Evolutionary conservation across 2,329 filamentous ascomycete species (phyloP).

Genomic region (Botrytis deweyae): DNA sequence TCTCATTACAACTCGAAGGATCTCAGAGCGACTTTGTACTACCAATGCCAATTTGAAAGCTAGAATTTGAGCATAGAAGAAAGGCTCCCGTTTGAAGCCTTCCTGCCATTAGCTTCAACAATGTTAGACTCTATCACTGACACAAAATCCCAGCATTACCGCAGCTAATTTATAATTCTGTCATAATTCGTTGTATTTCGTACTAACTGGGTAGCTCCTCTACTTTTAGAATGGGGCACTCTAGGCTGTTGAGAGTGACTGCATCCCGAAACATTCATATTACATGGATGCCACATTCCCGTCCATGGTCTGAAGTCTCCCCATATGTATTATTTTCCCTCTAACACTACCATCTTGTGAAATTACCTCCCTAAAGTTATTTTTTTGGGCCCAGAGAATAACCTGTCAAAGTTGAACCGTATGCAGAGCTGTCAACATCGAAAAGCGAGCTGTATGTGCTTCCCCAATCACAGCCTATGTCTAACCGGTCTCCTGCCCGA

Average conservation of each 20-base stretch:
- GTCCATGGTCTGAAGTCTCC: too few species aligned
- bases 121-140: background rate
- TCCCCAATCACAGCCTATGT: background rate
- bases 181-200: background rate
- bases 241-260: background rate
- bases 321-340: background rate
- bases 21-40: background rate
- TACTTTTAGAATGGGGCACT: background rate
- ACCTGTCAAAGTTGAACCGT: background rate
- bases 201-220: background rate
- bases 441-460: background rate
- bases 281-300: background rate
- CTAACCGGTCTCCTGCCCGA: background rate
- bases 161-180: background rate
- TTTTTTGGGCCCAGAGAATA: background rate
- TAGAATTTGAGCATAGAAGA: background rate
- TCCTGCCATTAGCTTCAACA: background rate
- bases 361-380: background rate
- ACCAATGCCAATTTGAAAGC: background rate
- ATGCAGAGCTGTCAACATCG: fast-evolving
- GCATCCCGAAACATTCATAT: background rate
- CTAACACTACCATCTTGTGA: too few species aligned
- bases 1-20: background rate
- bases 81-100: background rate
- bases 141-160: background rate